phyloP scores from a whole-genome alignment of 73 alveolate genomes.

The Uronychia binucleata region DNA sequence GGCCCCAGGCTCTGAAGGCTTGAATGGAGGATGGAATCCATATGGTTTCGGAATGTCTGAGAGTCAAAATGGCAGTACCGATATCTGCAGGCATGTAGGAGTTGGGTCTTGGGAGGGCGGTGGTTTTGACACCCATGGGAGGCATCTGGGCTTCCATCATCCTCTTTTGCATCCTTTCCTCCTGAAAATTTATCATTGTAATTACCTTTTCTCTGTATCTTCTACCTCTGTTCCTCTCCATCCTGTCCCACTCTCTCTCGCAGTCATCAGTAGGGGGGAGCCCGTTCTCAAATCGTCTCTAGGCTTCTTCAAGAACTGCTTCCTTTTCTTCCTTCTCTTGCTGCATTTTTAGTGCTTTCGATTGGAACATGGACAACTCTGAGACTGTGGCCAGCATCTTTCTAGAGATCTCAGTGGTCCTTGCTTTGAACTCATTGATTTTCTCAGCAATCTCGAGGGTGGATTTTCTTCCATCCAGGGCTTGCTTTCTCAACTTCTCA shows the following conservation, averaged over 20 bases:
- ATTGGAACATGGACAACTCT: slow-evolving; percentile 96
- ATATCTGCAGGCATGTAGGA: slow-evolving; percentile 92
- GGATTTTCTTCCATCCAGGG: slow-evolving; percentile 92
- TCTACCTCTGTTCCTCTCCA: slow-evolving; percentile 72
- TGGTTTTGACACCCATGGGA: slow-evolving; percentile 78
- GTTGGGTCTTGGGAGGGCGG: slow-evolving; percentile 93
- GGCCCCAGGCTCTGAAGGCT: slow-evolving; percentile 93
- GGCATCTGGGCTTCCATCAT: slow-evolving; percentile 70
- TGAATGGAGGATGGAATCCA: slow-evolving; percentile 94
- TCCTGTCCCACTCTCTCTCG: slow-evolving; percentile 79
- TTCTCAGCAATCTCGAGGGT: slow-evolving; percentile 95
- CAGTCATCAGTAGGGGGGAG: slow-evolving; percentile 95
- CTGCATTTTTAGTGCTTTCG: slow-evolving; percentile 89
- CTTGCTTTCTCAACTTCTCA: slow-evolving; percentile 93
- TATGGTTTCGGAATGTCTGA: slow-evolving; percentile 89
- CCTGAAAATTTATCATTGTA: slow-evolving; percentile 31
- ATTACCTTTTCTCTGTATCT: slow-evolving; percentile 67
- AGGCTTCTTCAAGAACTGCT: slow-evolving; percentile 72
- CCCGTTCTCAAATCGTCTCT: slow-evolving; percentile 78
- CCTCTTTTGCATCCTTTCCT: slow-evolving; percentile 72
- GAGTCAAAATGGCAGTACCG: slow-evolving; percentile 58
- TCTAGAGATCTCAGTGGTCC: slow-evolving; percentile 89
- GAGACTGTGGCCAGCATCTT: slow-evolving; percentile 97
- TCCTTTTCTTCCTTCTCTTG: slow-evolving; percentile 93
- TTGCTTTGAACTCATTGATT: slow-evolving; percentile 92